Evolutionary conservation across 345 rosid species (phyloP), one percentile per base, ranked within the genome.

Genomic region (Orychophragmus violaceus): DNA sequence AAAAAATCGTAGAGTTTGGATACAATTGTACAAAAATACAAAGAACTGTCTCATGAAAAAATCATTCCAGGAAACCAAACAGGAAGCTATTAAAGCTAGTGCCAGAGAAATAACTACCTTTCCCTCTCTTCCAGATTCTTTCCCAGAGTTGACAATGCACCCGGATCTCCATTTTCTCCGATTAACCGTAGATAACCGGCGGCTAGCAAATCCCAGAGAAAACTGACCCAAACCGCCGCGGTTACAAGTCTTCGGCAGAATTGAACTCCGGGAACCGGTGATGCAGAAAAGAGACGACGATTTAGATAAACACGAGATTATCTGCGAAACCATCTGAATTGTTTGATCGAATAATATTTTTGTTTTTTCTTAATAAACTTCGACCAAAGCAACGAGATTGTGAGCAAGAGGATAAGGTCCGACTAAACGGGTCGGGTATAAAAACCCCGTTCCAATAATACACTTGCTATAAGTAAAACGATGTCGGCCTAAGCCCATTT

Each of bases 111-210:
- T 0, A 2, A 6, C 32, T n/a, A 56, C 72, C 66, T 72, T 66
- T 53, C 29, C 72, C 37, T 74, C 74, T 77, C 61, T 71, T 29
- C 79, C 67, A 19, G 89, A 33, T 19, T 85, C 82, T 1, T 91
- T 82, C 30, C 82, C 81, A 2, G 87, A 80, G 39, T 72, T 85
- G 66, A 57, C 80, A 74, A 80, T 81, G 66, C 82, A 66, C 23
- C 71, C 60, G 2, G 79, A 46, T 44, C 74, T 59, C 56, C 59
- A 64, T 44, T 66, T 72, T 66, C 36, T 55, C 36, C 66, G 52
- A 18, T 70, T 10, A 79, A 70, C 42, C 8, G 37, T 32, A 61
- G 13, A 8, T 35, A 39, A 74, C 23, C 60, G 65, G 49, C 61
- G 74, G 14, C 10, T 49, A n/a, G 19, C 11, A 24, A 70, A 79